Evolutionary conservation across 176 grass and related monocot species (phyloP).

Genomic region (Phoenix roebelenii): DNA sequence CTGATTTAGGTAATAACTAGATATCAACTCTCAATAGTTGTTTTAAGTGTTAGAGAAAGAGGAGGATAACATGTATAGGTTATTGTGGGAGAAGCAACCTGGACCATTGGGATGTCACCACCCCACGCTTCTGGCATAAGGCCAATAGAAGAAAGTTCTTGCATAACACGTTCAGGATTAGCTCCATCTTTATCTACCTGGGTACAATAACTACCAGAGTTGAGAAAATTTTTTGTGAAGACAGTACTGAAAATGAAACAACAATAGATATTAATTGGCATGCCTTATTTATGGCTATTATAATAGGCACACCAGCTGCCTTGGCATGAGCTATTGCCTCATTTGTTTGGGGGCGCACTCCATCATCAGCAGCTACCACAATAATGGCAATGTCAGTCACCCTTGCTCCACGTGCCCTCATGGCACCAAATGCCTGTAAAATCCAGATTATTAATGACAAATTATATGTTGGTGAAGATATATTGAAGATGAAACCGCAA

Average conservation of each 20-base stretch:
- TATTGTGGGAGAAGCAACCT: conserved; percentile 31
- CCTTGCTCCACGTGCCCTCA: conserved; percentile 90
- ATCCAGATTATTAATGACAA: conserved; percentile 2
- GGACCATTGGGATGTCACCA: conserved; percentile 81
- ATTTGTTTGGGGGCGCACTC: conserved; percentile 82
- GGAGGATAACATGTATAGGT: background rate
- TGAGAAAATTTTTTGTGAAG: too few relatives aligned
- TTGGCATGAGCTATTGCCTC: conserved; percentile 98
- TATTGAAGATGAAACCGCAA: too few relatives aligned
- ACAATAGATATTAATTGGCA: background rate
- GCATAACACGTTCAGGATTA: conserved; percentile 80
- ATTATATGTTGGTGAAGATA: too few relatives aligned
- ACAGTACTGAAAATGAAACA: too few relatives aligned
- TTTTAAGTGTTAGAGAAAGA: too few relatives aligned
- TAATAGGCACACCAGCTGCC: conserved; percentile 85
- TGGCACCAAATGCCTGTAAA: conserved; percentile 90
- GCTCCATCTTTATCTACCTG: conserved; percentile 92
- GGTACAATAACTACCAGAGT: background rate
- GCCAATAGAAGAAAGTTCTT: conserved; percentile 84
- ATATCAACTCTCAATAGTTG: background rate
- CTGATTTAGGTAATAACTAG: conserved; percentile 36
- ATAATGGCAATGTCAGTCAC: conserved; percentile 91
- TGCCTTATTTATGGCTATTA: conserved; percentile 94
- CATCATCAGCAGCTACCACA: conserved; percentile 94
- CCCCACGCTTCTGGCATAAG: conserved; percentile 94